Conservation (phyloP, 805 yeast species). For the Sugiyamaella boreocaroliniensis region DNA sequence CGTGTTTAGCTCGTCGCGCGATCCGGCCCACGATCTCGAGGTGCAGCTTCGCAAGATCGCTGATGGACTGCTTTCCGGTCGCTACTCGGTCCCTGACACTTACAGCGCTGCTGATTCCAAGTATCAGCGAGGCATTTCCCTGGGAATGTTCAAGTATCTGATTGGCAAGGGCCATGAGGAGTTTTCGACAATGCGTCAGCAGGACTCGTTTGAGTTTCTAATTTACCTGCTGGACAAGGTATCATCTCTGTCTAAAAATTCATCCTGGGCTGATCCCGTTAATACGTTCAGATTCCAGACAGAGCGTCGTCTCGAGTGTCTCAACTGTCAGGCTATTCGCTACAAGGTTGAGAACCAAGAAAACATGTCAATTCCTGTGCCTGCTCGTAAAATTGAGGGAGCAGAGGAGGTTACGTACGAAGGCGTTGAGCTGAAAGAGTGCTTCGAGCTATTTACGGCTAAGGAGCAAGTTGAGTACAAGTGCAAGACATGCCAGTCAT, state of each 20-base stretch:
- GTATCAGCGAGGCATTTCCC: conserved; percentile 72
- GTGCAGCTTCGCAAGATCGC: conserved; percentile 73
- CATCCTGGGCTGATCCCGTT: conserved; percentile 37
- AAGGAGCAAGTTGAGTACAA: conserved; percentile 56
- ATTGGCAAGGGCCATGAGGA: conserved; percentile 77
- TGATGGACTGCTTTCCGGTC: conserved; percentile 71
- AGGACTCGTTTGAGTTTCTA: conserved; percentile 91
- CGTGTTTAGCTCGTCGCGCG: conserved; percentile 18
- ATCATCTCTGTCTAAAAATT: conserved; percentile 28
- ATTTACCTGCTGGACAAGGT: conserved; percentile 57
- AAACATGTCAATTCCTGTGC: conserved; percentile 55
- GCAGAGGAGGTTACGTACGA: conserved; percentile 44
- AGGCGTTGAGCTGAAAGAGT: conserved; percentile 42
- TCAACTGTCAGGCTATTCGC: conserved; percentile 54
- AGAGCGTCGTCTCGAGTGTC: conserved; percentile 57
- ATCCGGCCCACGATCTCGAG: conserved; percentile 58
- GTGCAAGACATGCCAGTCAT: conserved; percentile 48
- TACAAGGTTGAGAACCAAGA: conserved; percentile 53
- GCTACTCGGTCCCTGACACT: conserved; percentile 52
- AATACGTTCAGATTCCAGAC: conserved; percentile 56
- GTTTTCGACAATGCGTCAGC: conserved; percentile 81
- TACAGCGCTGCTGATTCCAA: conserved; percentile 23
- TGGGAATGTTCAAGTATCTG: conserved; percentile 65
- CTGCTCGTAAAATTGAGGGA: conserved; percentile 25
- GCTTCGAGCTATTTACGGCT: conserved; percentile 40